Percentiles rank a stretch among this genome's conserved stretches.
Evolutionary conservation across 306 rosid species (phyloP).

Genomic region (Trifolium repens): DNA sequence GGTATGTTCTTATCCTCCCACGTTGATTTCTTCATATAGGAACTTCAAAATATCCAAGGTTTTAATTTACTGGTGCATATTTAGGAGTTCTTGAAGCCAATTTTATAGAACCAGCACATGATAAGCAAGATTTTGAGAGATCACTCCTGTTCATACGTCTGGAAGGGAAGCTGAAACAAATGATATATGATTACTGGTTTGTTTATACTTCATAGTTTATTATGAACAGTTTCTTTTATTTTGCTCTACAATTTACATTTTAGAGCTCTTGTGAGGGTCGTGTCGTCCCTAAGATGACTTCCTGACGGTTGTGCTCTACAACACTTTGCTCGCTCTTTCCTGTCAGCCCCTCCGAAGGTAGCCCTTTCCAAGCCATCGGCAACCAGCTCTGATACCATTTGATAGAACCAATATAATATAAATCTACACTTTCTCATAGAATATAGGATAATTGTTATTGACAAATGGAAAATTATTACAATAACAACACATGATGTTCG

Average conservation of each 20-base stretch:
- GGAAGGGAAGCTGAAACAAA: conserved; percentile 82
- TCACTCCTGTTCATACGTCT: conserved; percentile 74
- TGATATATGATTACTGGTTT: conserved; percentile 80
- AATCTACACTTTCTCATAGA: too few relatives aligned
- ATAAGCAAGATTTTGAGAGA: conserved; percentile 97
- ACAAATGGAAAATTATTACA: neutral
- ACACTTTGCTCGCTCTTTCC: neutral
- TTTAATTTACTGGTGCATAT: conserved; percentile 37
- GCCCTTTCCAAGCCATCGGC: neutral
- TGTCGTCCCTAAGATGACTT: neutral
- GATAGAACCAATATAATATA: neutral
- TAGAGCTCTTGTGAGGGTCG: conserved; percentile 18
- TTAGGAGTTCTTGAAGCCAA: conserved; percentile 94
- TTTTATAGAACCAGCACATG: conserved; percentile 95
- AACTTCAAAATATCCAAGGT: conserved; percentile 25
- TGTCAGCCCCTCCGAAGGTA: neutral
- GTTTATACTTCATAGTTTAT: conserved; percentile 43
- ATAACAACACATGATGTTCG: neutral
- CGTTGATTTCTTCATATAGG: conserved; percentile 31
- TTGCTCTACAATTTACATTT: neutral
- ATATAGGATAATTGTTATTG: neutral
- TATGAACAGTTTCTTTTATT: conserved; percentile 21
- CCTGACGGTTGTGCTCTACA: neutral
- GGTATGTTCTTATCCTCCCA: conserved; percentile 61
- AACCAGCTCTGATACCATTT: neutral